Base-by-base conservation (phyloP, 2,329 filamentous ascomycete genomes). In the Elsinoe ampelina region DNA sequence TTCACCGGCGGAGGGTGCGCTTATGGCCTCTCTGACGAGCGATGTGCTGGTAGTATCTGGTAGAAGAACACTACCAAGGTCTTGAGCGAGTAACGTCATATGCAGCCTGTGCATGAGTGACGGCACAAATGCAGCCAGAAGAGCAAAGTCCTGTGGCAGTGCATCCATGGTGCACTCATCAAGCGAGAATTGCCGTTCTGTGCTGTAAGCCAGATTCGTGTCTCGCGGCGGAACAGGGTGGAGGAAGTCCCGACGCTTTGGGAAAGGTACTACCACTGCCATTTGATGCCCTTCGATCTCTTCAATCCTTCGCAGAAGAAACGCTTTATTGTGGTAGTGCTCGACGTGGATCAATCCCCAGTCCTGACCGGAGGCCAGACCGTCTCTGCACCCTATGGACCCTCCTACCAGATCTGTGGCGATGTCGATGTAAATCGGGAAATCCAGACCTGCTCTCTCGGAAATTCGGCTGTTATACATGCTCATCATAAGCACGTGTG, bases 31-130 rank as follows among this genome's bases (percentile, higher is more conserved):
- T 1, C 83, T 67, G 0, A 95, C 66, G 34, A 86, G 72, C 0
- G 72, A 69, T 2, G 81, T 61, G 60, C 86, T 70, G 0, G 68
- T 68, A 35, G 92, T 78, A 1, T 72, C 67, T 15, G 68, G 66
- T 1, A 91, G 69, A 2, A 83, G 62, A 0, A 77, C 82, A 2
- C 71, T 69, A 17, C 78, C 77, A 2, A 95, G 71, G 45, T 79
- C 72, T 3, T 80, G 71, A 0, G 84, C 86, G 6, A 88, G 72
- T 20, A 92, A 71, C 22, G 78, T 73, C 0, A 82, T 73, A 61
- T 87, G 86, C 2, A 92, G 63, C n/a, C 80, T 80, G 61, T 89
- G 81, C 13, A 87, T 72, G 35, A 96, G 81, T 0, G 83, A 84
- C 0, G 91, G 89, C 4, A 93, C 77, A 36, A 93, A 75, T 55